Conservation (phyloP, 371 early-diverging fungal species). For the Lichtheimia hyalospora region DNA sequence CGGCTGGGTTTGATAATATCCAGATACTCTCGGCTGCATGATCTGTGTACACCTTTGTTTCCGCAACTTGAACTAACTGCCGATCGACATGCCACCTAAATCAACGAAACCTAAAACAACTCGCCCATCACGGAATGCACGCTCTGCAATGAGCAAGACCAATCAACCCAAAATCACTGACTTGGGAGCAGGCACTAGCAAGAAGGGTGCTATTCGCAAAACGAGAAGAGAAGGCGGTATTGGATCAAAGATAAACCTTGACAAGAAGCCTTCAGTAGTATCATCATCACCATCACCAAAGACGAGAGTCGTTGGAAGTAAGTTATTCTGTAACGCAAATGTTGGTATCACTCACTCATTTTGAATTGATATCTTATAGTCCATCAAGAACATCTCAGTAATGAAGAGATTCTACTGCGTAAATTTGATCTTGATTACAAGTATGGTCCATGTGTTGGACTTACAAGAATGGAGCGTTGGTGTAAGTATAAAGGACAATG, state of each 20-base stretch:
- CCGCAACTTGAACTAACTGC: too few species aligned
- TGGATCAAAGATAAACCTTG: neutral
- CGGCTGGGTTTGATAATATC: too few species aligned
- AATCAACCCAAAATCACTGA: neutral
- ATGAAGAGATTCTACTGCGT: slow-evolving; percentile 39
- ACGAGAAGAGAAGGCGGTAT: neutral
- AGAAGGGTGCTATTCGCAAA: neutral
- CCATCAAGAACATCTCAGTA: slow-evolving; percentile 35
- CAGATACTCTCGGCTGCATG: neutral
- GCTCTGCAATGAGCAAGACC: too few species aligned
- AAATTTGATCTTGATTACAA: slow-evolving; percentile 42
- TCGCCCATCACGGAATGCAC: neutral
- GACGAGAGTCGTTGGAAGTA: neutral
- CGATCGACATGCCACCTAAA: neutral
- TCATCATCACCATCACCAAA: neutral
- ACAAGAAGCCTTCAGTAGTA: neutral
- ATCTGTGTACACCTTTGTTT: neutral
- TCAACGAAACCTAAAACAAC: neutral
- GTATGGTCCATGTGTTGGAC: slow-evolving; percentile 44
- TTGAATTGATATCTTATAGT: too few species aligned
- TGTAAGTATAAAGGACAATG: slow-evolving; percentile 20
- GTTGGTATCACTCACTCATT: neutral
- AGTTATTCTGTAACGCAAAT: neutral
- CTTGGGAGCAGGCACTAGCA: neutral
- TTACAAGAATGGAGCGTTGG: slow-evolving; percentile 51